A percentile compares a stretch with the other conserved stretches of the same genome.
Conservation (phyloP, 2,329 filamentous ascomycete species). For the Elsinoe australis region DNA sequence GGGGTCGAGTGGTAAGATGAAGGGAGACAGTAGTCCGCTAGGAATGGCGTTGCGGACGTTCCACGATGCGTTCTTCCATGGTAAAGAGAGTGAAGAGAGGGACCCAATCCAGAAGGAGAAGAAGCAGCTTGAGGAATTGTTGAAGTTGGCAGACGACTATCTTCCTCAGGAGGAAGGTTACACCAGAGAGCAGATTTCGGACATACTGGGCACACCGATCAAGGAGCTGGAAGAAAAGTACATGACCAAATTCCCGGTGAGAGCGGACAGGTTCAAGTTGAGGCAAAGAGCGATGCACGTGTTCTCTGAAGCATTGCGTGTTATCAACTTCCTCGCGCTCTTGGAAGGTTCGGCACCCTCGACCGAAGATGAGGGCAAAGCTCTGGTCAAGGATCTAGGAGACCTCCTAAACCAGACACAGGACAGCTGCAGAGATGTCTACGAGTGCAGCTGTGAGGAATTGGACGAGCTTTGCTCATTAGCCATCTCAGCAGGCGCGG, state of each 20-base stretch:
- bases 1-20: slow-evolving; percentile 52
- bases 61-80: slow-evolving; percentile 70
- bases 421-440: slow-evolving; percentile 73
- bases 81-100: slow-evolving; percentile 41
- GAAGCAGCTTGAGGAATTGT: slow-evolving; percentile 64
- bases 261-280: slow-evolving; percentile 79
- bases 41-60: slow-evolving; percentile 79
- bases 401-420: slow-evolving; percentile 84
- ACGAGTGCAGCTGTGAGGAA: slow-evolving; percentile 87
- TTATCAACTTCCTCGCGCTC: slow-evolving; percentile 72
- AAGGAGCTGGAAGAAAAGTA: slow-evolving; percentile 67
- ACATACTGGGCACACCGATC: slow-evolving; percentile 60
- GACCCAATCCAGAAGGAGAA: slow-evolving; percentile 38
- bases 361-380: slow-evolving; percentile 49
- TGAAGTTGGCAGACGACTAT: slow-evolving; percentile 61
- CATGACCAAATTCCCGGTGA: slow-evolving; percentile 81
- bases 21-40: slow-evolving; percentile 71
- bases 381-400: slow-evolving; percentile 67
- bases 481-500: slow-evolving; percentile 67
- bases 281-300: slow-evolving; percentile 85
- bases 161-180: slow-evolving; percentile 76
- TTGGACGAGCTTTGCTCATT: slow-evolving; percentile 83
- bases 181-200: slow-evolving; percentile 75
- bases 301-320: slow-evolving; percentile 79
- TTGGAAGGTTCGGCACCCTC: slow-evolving; percentile 45